phyloP scores from a whole-genome alignment of 805 yeast species.

The Wickerhamomyces xylosicus region DNA sequence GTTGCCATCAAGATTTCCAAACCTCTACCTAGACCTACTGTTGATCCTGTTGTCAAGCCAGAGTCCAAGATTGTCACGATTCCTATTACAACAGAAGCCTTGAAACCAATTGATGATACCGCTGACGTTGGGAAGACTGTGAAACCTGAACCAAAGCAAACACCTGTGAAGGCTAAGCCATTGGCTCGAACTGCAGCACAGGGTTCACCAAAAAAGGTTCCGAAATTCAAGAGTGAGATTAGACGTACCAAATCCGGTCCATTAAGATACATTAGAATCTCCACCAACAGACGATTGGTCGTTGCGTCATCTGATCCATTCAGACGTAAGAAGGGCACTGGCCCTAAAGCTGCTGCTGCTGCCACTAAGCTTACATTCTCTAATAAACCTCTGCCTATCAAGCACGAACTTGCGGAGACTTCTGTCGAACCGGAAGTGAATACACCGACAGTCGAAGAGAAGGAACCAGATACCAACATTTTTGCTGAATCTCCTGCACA shows the following conservation, averaged over 20 bases:
- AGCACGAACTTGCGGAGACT: too few species aligned
- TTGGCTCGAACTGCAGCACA: not conserved
- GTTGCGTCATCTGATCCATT: conserved; percentile 34
- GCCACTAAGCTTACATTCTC: too few species aligned
- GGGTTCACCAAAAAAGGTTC: not conserved
- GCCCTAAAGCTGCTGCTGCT: too few species aligned
- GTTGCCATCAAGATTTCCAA: not conserved
- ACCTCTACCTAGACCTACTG: not conserved
- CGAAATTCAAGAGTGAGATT: conserved; percentile 11
- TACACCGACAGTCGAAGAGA: too few species aligned
- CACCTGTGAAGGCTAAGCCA: conserved; percentile 3
- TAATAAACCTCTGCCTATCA: too few species aligned
- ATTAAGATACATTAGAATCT: conserved; percentile 33
- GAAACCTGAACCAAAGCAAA: too few species aligned
- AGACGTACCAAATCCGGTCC: conserved; percentile 17
- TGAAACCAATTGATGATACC: too few species aligned
- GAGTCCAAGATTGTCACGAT: not conserved
- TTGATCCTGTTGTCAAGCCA: not conserved
- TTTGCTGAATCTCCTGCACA: too few species aligned
- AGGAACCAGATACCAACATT: too few species aligned
- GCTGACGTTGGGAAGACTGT: too few species aligned
- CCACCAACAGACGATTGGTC: conserved; percentile 24
- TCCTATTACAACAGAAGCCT: not conserved
- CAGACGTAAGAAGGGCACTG: not conserved
- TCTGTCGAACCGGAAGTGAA: too few species aligned